A percentile compares a stretch with the other conserved stretches of the same genome.
Conservation (phyloP, 371 early-diverging fungal species). For the Actinomortierella ambigua region DNA sequence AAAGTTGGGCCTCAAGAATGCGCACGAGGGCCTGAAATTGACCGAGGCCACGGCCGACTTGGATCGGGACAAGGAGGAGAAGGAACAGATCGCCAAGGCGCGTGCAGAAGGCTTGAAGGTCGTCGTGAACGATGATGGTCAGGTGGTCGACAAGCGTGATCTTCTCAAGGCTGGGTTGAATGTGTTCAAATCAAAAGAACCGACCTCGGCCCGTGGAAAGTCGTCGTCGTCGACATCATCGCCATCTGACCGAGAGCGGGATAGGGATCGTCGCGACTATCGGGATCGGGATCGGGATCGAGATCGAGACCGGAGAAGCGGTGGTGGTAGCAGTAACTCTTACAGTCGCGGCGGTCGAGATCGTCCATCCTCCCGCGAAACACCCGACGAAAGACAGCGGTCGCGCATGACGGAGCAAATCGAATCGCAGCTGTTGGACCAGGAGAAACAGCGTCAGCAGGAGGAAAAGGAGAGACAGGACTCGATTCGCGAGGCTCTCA, state of each 20-base stretch:
- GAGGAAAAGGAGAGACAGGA: constrained; percentile 59
- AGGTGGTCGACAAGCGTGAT: constrained; percentile 83
- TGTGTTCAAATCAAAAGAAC: constrained; percentile 49
- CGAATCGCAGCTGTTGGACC: constrained; percentile 53
- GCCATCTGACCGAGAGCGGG: constrained; percentile 34
- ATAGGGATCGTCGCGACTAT: constrained; percentile 7
- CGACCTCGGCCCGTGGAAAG: constrained; percentile 1
- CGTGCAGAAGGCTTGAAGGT: constrained; percentile 56
- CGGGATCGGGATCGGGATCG: constrained; percentile 21
- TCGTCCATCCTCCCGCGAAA: constrained; percentile 39
- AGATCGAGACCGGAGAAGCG: constrained; percentile 11
- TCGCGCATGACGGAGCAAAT: constrained; percentile 55
- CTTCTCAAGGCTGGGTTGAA: constrained; percentile 82
- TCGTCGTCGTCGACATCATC: constrained; percentile 44
- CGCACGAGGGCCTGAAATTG: constrained; percentile 38
- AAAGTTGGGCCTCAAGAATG: not conserved
- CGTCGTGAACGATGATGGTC: constrained; percentile 72
- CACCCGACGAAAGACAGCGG: constrained; percentile 52
- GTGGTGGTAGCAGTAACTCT: constrained; percentile 41
- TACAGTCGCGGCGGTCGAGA: constrained; percentile 41
- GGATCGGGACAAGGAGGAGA: constrained; percentile 33
- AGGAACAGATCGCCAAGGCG: constrained; percentile 42
- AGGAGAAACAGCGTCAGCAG: constrained; percentile 53
- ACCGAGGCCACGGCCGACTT: constrained; percentile 44
- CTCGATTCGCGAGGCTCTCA: constrained; percentile 57